Percentiles rank a stretch among this genome's conserved stretches.
Conservation (phyloP, 1,284 basidiomycete species). For the Rhodotorula sp. region DNA sequence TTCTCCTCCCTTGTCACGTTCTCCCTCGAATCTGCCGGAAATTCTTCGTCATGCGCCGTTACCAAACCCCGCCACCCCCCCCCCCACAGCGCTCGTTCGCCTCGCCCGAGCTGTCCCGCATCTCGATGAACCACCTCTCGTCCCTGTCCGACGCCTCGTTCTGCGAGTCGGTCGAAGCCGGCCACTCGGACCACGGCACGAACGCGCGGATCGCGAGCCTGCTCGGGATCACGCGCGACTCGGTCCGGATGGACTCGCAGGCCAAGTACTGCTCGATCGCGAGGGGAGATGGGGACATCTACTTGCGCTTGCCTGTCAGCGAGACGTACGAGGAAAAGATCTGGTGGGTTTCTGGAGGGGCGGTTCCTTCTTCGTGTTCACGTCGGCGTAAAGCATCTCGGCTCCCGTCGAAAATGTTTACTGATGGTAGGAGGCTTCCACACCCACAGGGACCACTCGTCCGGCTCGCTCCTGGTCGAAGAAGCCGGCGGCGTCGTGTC, state of each 20-base stretch:
- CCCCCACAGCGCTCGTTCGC: conserved; percentile 41
- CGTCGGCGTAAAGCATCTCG: not conserved
- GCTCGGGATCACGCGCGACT: conserved; percentile 64
- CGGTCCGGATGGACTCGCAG: conserved; percentile 94
- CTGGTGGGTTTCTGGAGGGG: conserved; percentile 60
- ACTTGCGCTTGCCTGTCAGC: conserved; percentile 81
- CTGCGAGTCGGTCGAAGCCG: conserved; percentile 90
- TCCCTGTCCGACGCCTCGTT: conserved; percentile 61
- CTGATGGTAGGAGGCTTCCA: no score
- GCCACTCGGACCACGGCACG: conserved; percentile 86
- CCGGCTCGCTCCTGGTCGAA: conserved; percentile 77
- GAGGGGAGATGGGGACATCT: conserved; percentile 82
- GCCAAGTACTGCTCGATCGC: conserved; percentile 90
- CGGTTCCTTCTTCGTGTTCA: no score
- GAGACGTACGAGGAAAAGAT: conserved; percentile 82
- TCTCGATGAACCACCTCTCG: conserved; percentile 44
- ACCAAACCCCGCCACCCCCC: no score
- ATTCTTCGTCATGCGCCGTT: no score
- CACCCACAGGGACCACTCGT: conserved; percentile 75
- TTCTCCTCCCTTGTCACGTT: no score
- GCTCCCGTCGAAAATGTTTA: no score
- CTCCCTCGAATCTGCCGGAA: no score
- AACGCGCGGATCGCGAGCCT: conserved; percentile 66
- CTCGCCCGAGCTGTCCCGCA: conserved; percentile 29
- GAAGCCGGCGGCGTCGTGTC: conserved; percentile 86